Conservation (phyloP, 2,329 filamentous ascomycete genomes). For the Chaetomiaceae sp. region DNA sequence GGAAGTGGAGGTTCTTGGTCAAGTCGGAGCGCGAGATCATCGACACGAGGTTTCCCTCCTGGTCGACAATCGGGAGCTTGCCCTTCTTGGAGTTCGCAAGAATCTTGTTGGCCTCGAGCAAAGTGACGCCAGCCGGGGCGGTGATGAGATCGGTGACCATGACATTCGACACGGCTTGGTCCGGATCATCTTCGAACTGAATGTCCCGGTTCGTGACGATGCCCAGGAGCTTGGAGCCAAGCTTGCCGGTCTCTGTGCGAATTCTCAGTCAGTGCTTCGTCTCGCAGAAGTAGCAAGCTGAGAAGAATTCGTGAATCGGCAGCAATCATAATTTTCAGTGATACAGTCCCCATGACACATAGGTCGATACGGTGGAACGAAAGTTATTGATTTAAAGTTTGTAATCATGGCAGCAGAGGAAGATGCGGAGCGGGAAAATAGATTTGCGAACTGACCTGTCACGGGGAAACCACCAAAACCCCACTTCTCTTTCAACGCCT, state of each 20-base stretch:
- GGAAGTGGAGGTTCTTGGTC: slow-evolving; percentile 98
- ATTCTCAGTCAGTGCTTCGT: slow-evolving; percentile 32
- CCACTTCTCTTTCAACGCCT: slow-evolving; percentile 93
- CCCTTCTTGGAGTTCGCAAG: slow-evolving; percentile 96
- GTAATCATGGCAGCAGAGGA: slow-evolving; percentile 60
- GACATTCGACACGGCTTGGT: slow-evolving; percentile 72
- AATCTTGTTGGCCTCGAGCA: slow-evolving; percentile 86
- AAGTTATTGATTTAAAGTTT: slow-evolving; percentile 84
- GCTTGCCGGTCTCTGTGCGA: slow-evolving; percentile 72
- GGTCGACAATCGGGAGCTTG: slow-evolving; percentile 89
- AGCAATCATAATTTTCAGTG: slow-evolving; percentile 41
- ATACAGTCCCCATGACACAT: slow-evolving; percentile 75
- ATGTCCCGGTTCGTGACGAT: slow-evolving; percentile 98
- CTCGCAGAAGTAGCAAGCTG: slow-evolving; percentile 24
- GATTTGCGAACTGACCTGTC: slow-evolving; percentile 67
- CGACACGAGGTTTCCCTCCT: slow-evolving; percentile 77
- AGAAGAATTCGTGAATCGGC: slow-evolving; percentile 19
- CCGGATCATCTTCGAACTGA: slow-evolving; percentile 79
- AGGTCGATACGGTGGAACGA: slow-evolving; percentile 99
- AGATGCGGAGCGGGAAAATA: slow-evolving; percentile 6
- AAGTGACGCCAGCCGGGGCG: slow-evolving; percentile 72
- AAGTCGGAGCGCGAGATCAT: slow-evolving; percentile 91
- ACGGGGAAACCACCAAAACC: slow-evolving; percentile 98
- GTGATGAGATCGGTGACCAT: slow-evolving; percentile 96
- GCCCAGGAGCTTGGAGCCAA: slow-evolving; percentile 91